A percentile compares a stretch with the other conserved stretches of the same genome.
phyloP scores from a whole-genome alignment of 208 protist genomes.

The Leishmania aethiopica region DNA sequence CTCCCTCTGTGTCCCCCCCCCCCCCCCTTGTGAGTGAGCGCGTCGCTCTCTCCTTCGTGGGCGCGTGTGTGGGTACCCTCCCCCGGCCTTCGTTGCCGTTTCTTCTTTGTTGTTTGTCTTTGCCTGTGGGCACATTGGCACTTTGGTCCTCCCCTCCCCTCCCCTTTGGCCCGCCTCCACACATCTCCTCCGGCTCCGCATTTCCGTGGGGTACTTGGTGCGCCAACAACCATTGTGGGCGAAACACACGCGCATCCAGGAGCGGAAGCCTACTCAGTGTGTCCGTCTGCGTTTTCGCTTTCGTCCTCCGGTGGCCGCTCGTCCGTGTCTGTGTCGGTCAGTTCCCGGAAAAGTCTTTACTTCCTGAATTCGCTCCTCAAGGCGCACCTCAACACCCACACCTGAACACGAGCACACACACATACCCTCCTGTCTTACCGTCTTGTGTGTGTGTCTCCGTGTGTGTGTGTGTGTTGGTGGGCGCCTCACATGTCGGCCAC shows the following conservation, averaged over 20 bases:
- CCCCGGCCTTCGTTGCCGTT: background rate
- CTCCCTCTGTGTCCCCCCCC: background rate
- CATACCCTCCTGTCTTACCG: background rate
- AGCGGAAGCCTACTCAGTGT: background rate
- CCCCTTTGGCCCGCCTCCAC: background rate
- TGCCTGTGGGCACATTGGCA: background rate
- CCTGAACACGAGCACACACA: background rate
- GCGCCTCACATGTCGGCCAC: background rate
- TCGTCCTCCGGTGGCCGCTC: background rate
- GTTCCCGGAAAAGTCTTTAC: background rate
- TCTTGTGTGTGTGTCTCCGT: background rate
- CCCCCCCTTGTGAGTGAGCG: background rate
- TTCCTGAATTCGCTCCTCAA: background rate
- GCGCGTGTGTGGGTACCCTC: background rate
- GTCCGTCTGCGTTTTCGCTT: background rate
- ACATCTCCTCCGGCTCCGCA: background rate
- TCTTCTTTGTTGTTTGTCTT: background rate
- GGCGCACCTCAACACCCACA: background rate
- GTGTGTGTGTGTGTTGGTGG: background rate
- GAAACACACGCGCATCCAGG: background rate
- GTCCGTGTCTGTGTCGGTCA: background rate
- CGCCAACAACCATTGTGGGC: background rate
- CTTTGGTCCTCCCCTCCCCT: no score
- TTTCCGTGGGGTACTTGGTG: background rate
- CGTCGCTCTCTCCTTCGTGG: background rate